These are phyloP conservation scores for Nigrospora sphaerica DNA, from an alignment of 2,329 filamentous ascomycete species.

Conservation along the genomic window DNA sequence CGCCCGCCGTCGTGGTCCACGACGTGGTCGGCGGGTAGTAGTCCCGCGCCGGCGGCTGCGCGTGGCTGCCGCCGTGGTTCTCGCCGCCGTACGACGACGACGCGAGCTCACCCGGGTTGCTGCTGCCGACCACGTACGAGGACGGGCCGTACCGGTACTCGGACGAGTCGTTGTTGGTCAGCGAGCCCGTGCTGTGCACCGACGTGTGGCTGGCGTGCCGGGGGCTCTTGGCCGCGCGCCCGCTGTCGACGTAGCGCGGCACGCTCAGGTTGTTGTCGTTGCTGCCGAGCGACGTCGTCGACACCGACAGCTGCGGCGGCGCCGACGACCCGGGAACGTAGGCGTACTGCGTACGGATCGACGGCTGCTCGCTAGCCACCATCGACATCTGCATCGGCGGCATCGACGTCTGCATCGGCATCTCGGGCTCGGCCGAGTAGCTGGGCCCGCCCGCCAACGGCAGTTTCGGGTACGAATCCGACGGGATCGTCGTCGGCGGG, in stretches of 20 bases:
- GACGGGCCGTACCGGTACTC: constrained; percentile 50
- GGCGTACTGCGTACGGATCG: constrained; percentile 47
- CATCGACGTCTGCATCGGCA: constrained; percentile 47
- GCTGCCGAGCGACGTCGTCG: constrained; percentile 28
- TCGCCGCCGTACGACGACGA: constrained; percentile 22
- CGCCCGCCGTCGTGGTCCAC: constrained; percentile 45
- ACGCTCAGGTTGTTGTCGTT: constrained; percentile 42
- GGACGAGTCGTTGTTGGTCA: constrained; percentile 40
- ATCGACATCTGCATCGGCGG: constrained; percentile 46
- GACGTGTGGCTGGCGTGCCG: constrained; percentile 48
- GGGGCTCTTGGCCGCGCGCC: constrained; percentile 49
- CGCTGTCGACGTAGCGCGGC: constrained; percentile 50
- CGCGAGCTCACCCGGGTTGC: constrained; percentile 24
- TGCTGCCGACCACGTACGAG: constrained; percentile 26
- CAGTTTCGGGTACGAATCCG: constrained; percentile 46
- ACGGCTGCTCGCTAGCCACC: constrained; percentile 35
- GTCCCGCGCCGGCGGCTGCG: constrained; percentile 22
- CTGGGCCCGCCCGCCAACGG: constrained; percentile 39
- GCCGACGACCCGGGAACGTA: constrained; percentile 45
- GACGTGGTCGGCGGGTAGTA: constrained; percentile 45
- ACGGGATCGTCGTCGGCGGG: constrained; percentile 41
- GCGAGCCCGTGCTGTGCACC: constrained; percentile 40
- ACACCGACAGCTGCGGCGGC: constrained; percentile 40
- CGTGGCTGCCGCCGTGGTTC: constrained; percentile 7
- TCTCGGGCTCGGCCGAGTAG: constrained; percentile 44